phyloP scores from a whole-genome alignment of 495 filamentous ascomycete species.

The Penicillium canescens region DNA sequence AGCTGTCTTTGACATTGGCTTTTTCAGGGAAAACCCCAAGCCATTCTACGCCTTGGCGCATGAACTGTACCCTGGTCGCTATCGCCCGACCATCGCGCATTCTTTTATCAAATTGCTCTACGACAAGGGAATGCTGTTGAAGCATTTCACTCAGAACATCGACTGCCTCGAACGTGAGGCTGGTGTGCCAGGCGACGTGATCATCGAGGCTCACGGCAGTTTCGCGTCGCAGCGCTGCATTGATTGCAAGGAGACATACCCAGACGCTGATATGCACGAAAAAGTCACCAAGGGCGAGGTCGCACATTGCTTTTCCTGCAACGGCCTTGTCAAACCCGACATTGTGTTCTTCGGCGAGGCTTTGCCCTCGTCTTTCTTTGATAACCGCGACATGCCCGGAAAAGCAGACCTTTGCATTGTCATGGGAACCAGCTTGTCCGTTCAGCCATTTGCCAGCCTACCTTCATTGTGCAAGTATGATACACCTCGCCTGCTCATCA shows the following conservation, averaged over 20 bases:
- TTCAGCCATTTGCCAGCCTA: slow-evolving; percentile 86
- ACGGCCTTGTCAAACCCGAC: slow-evolving; percentile 89
- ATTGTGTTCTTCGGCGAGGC: slow-evolving; percentile 97
- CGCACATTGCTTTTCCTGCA: slow-evolving; percentile 69
- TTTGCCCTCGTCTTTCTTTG: slow-evolving; percentile 70
- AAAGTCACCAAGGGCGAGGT: slow-evolving; percentile 62
- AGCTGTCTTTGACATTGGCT: slow-evolving; percentile 77
- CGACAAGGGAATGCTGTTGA: slow-evolving; percentile 73
- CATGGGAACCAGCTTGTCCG: slow-evolving; percentile 87
- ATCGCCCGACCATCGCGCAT: slow-evolving; percentile 81
- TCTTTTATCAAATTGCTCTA: slow-evolving; percentile 75
- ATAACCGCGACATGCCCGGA: slow-evolving; percentile 51
- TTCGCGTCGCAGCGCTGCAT: slow-evolving; percentile 90
- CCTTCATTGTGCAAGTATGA: slow-evolving; percentile 60
- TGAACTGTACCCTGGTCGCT: slow-evolving; percentile 91
- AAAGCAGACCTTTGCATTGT: slow-evolving; percentile 81
- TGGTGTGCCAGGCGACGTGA: slow-evolving; percentile 75
- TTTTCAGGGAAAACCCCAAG: slow-evolving; percentile 78
- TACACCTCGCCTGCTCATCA: slow-evolving; percentile 80
- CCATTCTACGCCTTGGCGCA: slow-evolving; percentile 92
- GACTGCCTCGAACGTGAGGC: slow-evolving; percentile 90
- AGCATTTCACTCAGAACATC: slow-evolving; percentile 96
- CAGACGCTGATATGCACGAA: slow-evolving; percentile 69
- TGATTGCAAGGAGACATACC: slow-evolving; percentile 74
- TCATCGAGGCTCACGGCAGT: slow-evolving; percentile 93